Percentiles rank a stretch among this genome's conserved stretches.
These are phyloP conservation scores for Raffaelea arxii DNA, from an alignment of 2,329 filamentous ascomycete species.

Conservation along the genomic window DNA sequence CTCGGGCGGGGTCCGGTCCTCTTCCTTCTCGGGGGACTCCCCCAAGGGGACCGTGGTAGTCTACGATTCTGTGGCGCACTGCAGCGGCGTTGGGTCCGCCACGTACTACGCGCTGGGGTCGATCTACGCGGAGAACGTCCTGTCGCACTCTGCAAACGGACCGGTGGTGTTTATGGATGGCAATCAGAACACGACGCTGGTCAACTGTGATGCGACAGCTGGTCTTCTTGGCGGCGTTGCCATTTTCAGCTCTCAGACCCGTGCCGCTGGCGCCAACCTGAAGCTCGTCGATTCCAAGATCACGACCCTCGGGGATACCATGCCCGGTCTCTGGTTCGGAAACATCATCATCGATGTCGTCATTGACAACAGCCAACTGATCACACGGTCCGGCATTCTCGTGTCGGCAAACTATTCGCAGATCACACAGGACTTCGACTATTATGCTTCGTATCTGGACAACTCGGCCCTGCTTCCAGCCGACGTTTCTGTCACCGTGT, in stretches of 20 bases:
- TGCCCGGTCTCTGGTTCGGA: constrained; percentile 8
- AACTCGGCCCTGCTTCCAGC: constrained; percentile 5
- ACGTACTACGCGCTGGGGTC: constrained; percentile 7
- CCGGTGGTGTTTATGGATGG: constrained; percentile 7
- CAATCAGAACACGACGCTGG: constrained; percentile 3
- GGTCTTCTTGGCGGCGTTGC: constrained; percentile 7
- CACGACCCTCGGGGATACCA: not conserved
- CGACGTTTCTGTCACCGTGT: not conserved
- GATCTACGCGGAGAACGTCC: constrained; percentile 5
- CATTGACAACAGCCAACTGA: not conserved
- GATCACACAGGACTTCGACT: constrained; percentile 10
- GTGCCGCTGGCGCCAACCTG: constrained; percentile 1
- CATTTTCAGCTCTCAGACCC: constrained; percentile 4
- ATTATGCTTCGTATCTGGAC: constrained; percentile 6
- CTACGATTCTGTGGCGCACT: constrained; percentile 5
- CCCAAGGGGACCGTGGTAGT: constrained; percentile 3
- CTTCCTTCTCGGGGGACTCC: constrained; percentile 8
- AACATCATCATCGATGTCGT: constrained; percentile 5
- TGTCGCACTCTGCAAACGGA: constrained; percentile 1
- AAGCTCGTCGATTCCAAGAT: constrained; percentile 2
- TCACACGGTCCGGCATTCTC: constrained; percentile 1
- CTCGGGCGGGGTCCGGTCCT: constrained; percentile 5
- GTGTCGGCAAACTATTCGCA: constrained; percentile 8
- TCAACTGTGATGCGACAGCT: constrained; percentile 6
- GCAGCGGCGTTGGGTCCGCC: constrained; percentile 5